Percentiles rank a stretch among this genome's conserved stretches.
These are phyloP conservation scores for Candida tropicalis DNA, from an alignment of 1,139 yeast genomes.

Conservation along the genomic window DNA sequence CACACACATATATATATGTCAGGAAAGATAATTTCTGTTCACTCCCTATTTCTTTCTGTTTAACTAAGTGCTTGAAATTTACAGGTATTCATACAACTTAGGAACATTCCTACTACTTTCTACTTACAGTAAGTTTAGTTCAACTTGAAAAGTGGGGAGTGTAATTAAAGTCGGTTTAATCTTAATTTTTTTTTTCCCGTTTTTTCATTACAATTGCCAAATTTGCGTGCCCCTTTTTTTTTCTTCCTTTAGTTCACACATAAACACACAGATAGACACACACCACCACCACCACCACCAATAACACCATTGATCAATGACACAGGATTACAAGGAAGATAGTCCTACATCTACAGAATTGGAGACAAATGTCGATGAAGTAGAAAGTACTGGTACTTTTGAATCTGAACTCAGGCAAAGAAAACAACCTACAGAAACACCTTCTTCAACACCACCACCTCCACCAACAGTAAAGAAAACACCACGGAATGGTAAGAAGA, in stretches of 20 bases:
- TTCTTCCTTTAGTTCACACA: neutral
- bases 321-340: neutral
- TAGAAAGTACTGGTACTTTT: neutral
- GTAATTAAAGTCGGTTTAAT: neutral
- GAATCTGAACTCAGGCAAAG: conserved; percentile 6
- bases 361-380: neutral
- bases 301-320: no score
- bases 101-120: no score
- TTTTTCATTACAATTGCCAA: neutral
- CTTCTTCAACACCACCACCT: neutral
- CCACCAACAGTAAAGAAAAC: neutral
- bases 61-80: no score
- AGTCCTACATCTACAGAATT: neutral
- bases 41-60: no score
- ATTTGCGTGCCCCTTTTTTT: neutral
- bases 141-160: neutral
- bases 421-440: neutral
- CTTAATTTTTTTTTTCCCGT: neutral
- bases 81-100: no score
- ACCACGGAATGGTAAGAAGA: conserved; percentile 6
- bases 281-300: neutral
- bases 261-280: neutral
- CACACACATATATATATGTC: no score
- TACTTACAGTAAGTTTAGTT: no score
- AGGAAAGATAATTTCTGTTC: no score